These are phyloP conservation scores for Wickerhamomyces alni DNA, from an alignment of 805 yeast species.

Conservation along the genomic window DNA sequence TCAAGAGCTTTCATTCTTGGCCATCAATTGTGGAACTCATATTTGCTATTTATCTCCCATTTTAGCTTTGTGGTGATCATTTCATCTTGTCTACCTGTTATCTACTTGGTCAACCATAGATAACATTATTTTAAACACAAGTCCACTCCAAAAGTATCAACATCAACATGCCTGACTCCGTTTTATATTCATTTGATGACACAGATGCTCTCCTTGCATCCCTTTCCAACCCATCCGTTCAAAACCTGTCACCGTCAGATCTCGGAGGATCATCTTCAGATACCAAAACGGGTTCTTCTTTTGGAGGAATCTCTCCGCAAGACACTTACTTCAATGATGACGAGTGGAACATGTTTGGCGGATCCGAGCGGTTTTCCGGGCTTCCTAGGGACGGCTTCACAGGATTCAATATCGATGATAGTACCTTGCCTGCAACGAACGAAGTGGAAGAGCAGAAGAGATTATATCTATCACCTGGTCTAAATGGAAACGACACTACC, in stretches of 20 bases:
- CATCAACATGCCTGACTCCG: neutral
- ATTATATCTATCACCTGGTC: neutral
- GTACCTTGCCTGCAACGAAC: neutral
- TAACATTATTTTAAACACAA: too few relatives aligned
- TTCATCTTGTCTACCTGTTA: too few relatives aligned
- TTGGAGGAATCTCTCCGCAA: constrained; percentile 18
- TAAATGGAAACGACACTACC: too few relatives aligned
- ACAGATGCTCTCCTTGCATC: constrained; percentile 25
- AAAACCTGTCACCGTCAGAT: constrained; percentile 20
- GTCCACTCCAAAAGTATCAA: too few relatives aligned
- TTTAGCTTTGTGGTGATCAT: too few relatives aligned
- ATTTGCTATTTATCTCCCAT: too few relatives aligned
- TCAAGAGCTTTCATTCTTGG: too few relatives aligned
- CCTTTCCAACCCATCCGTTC: constrained; percentile 16
- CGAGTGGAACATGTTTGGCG: constrained; percentile 8
- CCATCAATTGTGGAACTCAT: too few relatives aligned
- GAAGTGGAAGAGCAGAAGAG: neutral
- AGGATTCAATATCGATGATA: neutral
- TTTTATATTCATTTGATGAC: constrained; percentile 20
- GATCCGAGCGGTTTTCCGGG: neutral
- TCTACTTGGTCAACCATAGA: too few relatives aligned
- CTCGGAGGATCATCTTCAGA: constrained; percentile 10
- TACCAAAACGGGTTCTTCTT: constrained; percentile 16
- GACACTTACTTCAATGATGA: constrained; percentile 13
- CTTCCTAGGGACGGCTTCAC: neutral